A percentile compares a stretch with the other conserved stretches of the same genome.
These are phyloP conservation scores for Syncephalis fuscata DNA, from an alignment of 371 early-diverging fungal genomes.

Conservation along the genomic window DNA sequence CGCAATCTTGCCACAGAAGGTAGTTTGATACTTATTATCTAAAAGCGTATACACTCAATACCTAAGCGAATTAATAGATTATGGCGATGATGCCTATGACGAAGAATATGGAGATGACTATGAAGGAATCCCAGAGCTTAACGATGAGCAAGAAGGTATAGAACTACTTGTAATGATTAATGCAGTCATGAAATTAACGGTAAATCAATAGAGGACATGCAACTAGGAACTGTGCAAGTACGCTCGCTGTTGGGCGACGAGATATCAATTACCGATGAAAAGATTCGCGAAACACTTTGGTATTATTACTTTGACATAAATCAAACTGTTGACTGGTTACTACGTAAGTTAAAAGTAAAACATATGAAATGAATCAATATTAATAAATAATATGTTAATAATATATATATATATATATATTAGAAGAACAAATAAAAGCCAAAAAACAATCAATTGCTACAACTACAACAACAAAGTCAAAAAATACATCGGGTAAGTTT, in stretches of 20 bases:
- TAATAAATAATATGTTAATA: background rate
- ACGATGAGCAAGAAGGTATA: slow-evolving; percentile 5
- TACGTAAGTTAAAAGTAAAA: slow-evolving; percentile 21
- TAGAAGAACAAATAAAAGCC: background rate
- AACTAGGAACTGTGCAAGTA: slow-evolving; percentile 28
- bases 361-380: background rate
- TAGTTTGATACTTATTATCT: too few species aligned
- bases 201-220: slow-evolving; percentile 17
- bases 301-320: slow-evolving; percentile 40
- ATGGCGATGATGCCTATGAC: slow-evolving; percentile 35
- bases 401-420: background rate
- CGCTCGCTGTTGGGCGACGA: slow-evolving; percentile 28
- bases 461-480: background rate
- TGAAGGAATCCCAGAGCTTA: slow-evolving; percentile 1
- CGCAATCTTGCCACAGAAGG: slow-evolving; percentile 52
- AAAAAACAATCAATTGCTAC: background rate
- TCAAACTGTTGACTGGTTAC: slow-evolving; percentile 29
- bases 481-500: too few species aligned
- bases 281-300: slow-evolving; percentile 48
- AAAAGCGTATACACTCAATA: too few species aligned
- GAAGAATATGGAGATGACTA: slow-evolving; percentile 27
- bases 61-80: slow-evolving; percentile 29
- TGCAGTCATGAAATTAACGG: background rate
- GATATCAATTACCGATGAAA: slow-evolving; percentile 21
- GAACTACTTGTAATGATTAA: background rate